Evolutionary conservation across 331 rosid species (phyloP).

Genomic region (Pyracantha coccinea): DNA sequence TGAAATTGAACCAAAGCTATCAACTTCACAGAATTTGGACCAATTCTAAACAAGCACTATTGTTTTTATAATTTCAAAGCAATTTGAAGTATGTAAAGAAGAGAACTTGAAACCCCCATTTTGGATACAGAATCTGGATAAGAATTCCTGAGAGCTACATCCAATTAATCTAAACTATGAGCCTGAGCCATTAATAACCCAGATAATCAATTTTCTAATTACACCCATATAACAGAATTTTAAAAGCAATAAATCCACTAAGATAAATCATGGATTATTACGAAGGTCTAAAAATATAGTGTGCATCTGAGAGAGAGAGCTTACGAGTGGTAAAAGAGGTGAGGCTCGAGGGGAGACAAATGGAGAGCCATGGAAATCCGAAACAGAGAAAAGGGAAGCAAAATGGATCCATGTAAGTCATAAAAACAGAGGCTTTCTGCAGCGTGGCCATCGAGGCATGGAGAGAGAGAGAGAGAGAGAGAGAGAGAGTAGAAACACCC

Average conservation of each 20-base stretch:
- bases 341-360: conserved; percentile 30
- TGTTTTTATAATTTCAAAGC: background rate
- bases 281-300: background rate
- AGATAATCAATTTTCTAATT: background rate
- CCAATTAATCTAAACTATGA: background rate
- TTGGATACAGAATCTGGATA: background rate
- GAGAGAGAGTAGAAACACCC: background rate
- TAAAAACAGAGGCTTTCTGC: conserved; percentile 20
- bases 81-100: background rate
- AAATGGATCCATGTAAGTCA: background rate
- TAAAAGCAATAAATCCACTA: background rate
- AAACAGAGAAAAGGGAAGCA: conserved; percentile 8
- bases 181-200: background rate
- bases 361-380: conserved; percentile 42
- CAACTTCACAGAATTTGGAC: background rate
- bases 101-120: background rate
- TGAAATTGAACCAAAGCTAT: background rate
- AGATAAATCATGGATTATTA: no score
- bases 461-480: conserved; percentile 2
- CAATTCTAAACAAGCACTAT: no score
- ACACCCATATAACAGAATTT: background rate
- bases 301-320: conserved; percentile 19
- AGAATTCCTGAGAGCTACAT: background rate
- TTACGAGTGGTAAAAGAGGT: conserved; percentile 34
- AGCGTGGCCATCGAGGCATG: conserved; percentile 42